Base-by-base conservation (phyloP, 2,329 filamentous ascomycete species). In the Apiospora rasikravindrae region DNA sequence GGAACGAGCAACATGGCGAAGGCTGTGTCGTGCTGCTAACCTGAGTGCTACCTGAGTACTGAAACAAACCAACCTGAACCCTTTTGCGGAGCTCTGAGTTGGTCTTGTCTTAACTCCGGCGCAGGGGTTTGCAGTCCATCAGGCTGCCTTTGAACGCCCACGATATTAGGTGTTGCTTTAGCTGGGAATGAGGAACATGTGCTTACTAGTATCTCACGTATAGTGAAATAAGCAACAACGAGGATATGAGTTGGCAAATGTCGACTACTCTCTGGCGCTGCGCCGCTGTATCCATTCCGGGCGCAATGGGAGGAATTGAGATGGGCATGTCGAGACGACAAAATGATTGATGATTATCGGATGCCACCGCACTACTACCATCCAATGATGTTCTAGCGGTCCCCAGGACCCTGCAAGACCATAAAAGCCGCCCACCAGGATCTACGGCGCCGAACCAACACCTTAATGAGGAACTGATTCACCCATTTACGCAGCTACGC, bases 31-130 rank as follows among this genome's bases (percentile, higher is more conserved):
- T 61, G 53, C 33, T 37, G 33, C 33, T 37, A 37, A 37, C 33
- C 40, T 42, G 40, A 42, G 40, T n/a, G 53, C 29, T 33, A 64
- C 57, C 57, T 64, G 57, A 40, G 33, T 22, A 64, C 57, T 64
- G 57, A 64, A 64, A 64, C 57, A 64, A 64, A 64, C 57, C 57
- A 40, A 64, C 29, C 29, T 37, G 53, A 61, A 61, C 33, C 57
- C 57, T 64, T 64, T 64, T 37, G 57, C 57, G 57, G 57, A 40
- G 57, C 57, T n/a, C 33, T 64, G 57, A 40, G 33, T 14, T 64
- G 57, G 57, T 22, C 57, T 64, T 64, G 57, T 22, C 57, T 64
- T 64, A 64, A 64, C 57, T 40, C 57, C 57, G 57, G 57, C 16
- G 24, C 26, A 64, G 57, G 33, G 22, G 22, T 49, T 6, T 40